These are phyloP conservation scores for Martiniozyma asiatica DNA, from an alignment of 1,139 yeast species.

Conservation along the genomic window DNA sequence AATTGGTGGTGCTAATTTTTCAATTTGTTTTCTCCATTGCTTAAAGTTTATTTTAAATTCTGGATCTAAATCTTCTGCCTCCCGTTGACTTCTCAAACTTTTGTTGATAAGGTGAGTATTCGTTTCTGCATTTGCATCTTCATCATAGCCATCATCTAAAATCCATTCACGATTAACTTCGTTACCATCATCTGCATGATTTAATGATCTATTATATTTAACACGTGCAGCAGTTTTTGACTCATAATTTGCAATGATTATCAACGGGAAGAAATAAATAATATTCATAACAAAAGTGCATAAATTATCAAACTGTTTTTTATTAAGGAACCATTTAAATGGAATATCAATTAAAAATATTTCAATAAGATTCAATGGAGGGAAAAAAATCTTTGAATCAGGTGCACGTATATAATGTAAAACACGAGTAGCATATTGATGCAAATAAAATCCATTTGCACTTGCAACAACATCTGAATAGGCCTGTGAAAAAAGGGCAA, in stretches of 20 bases:
- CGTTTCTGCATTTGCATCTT: slow-evolving; percentile 26
- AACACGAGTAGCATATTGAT: slow-evolving; percentile 75
- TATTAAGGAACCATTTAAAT: slow-evolving; percentile 26
- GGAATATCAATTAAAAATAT: slow-evolving; percentile 32
- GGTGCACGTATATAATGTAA: slow-evolving; percentile 80
- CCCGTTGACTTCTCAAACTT: slow-evolving; percentile 36
- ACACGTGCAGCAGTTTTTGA: slow-evolving; percentile 56
- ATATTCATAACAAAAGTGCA: slow-evolving; percentile 40
- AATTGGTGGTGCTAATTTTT: slow-evolving; percentile 43
- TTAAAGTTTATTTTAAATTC: slow-evolving; percentile 41
- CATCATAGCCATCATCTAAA: slow-evolving; percentile 63
- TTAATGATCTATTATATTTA: slow-evolving; percentile 55
- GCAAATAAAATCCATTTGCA: slow-evolving; percentile 76
- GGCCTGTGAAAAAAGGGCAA: slow-evolving; percentile 79
- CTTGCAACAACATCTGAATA: slow-evolving; percentile 72
- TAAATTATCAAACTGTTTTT: slow-evolving; percentile 9
- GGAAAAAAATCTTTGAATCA: slow-evolving; percentile 73
- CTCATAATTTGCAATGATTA: slow-evolving; percentile 53
- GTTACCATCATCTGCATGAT: slow-evolving; percentile 69
- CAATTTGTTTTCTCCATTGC: slow-evolving; percentile 38
- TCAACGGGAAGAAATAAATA: slow-evolving; percentile 56
- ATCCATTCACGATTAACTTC: slow-evolving; percentile 76
- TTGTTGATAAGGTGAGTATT: slow-evolving; percentile 17
- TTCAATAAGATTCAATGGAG: slow-evolving; percentile 75
- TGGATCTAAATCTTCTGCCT: slow-evolving; percentile 65